Evolutionary conservation across 352 stramenopile genomes (phyloP), one percentile per base, ranked within the genome.

Genomic region (Discostella stelligera): DNA sequence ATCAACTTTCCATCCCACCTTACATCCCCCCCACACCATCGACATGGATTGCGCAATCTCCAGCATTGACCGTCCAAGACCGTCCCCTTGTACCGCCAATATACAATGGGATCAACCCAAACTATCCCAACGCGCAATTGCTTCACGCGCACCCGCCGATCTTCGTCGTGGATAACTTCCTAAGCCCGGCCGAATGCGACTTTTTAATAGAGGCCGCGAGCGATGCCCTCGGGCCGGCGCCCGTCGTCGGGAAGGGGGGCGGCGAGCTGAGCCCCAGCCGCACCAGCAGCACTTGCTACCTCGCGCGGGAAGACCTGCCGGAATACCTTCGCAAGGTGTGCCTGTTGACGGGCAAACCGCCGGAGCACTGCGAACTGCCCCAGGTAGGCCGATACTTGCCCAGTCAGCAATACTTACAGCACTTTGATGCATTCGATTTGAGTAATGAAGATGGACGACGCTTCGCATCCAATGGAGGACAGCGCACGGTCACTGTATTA

Each of bases 401-500:
- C 0, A 74, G 64, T 20, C 80, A 93, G 72, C 83, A 91, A 58
- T 94, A 94, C 71, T 66, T 91, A 20, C 85, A 89, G 71, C 88
- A 93, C 60, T 93, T 89, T 80, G 90, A 93, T 82, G 90, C 90
- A 3, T 94, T 94, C 75, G 88, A 94, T 77, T 71, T 92, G 52
- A 75, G 53, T n/a, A 88, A 89, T 41, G 81, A 90, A 61, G 86
- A 94, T 75, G 90, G 90, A 23, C 25, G 74, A 52, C 60, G 86
- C 21, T 95, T 94, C 79, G 86, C 86, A 3, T 18, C 77, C 21
- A 95, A 95, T 77, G 91, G 92, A 14, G 93, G 93, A 27, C 92
- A 96, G 66, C 77, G 93, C 0, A 88, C 93, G 9, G 80, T 91
- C 9, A 96, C 93, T 13, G 85, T 96, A 10, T 73, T 96, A 44